Percentiles rank a stretch among this genome's conserved stretches.
Evolutionary conservation across 2,329 filamentous ascomycete genomes (phyloP).

Genomic region (Lasiodiplodia hormozganensis): DNA sequence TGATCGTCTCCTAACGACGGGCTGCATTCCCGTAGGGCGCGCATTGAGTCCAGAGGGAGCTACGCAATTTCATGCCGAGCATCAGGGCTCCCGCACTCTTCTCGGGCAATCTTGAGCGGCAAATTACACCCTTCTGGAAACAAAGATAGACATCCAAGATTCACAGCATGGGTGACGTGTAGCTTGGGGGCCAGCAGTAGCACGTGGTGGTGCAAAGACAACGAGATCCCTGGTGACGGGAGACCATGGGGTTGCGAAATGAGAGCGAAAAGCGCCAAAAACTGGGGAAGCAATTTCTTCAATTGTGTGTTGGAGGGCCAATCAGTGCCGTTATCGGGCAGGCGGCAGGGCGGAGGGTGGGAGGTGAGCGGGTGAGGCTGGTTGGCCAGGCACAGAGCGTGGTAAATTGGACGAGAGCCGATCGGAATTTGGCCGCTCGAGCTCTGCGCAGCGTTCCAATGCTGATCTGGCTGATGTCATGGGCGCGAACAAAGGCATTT

Average conservation of each 20-base stretch:
- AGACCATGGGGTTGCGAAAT: neutral
- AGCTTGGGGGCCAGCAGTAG: neutral
- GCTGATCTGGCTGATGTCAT: slow-evolving; percentile 17
- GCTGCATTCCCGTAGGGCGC: slow-evolving; percentile 7
- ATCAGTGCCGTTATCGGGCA: slow-evolving; percentile 1
- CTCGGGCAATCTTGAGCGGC: neutral
- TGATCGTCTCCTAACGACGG: neutral
- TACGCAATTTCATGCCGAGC: neutral
- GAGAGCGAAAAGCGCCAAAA: slow-evolving; percentile 12
- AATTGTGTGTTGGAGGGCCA: slow-evolving; percentile 2
- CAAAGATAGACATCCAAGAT: neutral
- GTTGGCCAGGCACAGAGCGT: slow-evolving; percentile 3
- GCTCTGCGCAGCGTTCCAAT: neutral
- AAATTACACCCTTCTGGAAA: slow-evolving; percentile 21
- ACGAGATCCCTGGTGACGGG: neutral
- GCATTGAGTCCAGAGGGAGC: slow-evolving; percentile 9
- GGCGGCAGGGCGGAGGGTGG: slow-evolving; percentile 7
- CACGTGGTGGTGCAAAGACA: neutral
- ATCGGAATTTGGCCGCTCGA: slow-evolving; percentile 11
- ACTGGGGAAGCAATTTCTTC: slow-evolving; percentile 20
- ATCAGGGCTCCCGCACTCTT: neutral
- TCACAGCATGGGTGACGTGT: neutral
- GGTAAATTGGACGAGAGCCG: slow-evolving; percentile 18
- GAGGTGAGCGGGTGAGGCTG: slow-evolving; percentile 19
- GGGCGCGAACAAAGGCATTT: neutral